A percentile compares a stretch with the other conserved stretches of the same genome.
Conservation (phyloP, 2,329 filamentous ascomycete genomes). For the Sporothrix humicola region DNA sequence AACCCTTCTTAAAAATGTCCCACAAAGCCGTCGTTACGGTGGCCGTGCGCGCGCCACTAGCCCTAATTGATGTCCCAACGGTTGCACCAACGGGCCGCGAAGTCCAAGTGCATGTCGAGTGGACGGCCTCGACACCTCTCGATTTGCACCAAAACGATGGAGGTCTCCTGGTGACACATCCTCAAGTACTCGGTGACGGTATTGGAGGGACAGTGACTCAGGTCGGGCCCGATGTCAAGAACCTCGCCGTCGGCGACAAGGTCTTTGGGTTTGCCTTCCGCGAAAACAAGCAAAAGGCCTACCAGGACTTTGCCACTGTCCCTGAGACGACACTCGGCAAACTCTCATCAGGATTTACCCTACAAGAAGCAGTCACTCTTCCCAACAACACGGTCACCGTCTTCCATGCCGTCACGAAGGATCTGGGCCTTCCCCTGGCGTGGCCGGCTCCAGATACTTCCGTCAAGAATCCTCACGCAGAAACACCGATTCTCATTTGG, state of each 20-base stretch:
- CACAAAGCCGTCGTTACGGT: conserved; percentile 13
- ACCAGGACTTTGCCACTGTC: conserved; percentile 27
- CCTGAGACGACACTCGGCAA: conserved; percentile 27
- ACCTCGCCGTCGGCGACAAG: conserved; percentile 12
- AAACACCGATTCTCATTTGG: conserved; percentile 19
- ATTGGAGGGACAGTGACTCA: conserved; percentile 50
- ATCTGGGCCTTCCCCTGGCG: neutral
- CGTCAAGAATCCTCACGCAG: neutral
- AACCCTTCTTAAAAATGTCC: too few species aligned
- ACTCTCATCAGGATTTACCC: neutral
- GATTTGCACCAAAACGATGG: conserved; percentile 68
- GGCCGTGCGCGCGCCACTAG: conserved; percentile 9
- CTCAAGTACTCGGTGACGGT: conserved; percentile 58
- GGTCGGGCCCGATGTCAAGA: conserved; percentile 1
- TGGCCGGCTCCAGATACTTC: conserved; percentile 3
- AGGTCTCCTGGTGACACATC: conserved; percentile 56
- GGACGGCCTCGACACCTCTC: conserved; percentile 65
- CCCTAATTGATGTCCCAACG: conserved; percentile 38
- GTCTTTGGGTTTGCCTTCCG: conserved; percentile 29
- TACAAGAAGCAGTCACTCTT: conserved; percentile 6
- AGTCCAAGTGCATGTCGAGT: conserved; percentile 60
- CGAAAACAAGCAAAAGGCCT: conserved; percentile 21
- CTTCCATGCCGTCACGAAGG: conserved; percentile 20
- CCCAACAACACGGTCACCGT: conserved; percentile 16
- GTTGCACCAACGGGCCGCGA: conserved; percentile 51